phyloP scores from a whole-genome alignment of 2,329 filamentous ascomycete genomes.

The Fusarium sp. region DNA sequence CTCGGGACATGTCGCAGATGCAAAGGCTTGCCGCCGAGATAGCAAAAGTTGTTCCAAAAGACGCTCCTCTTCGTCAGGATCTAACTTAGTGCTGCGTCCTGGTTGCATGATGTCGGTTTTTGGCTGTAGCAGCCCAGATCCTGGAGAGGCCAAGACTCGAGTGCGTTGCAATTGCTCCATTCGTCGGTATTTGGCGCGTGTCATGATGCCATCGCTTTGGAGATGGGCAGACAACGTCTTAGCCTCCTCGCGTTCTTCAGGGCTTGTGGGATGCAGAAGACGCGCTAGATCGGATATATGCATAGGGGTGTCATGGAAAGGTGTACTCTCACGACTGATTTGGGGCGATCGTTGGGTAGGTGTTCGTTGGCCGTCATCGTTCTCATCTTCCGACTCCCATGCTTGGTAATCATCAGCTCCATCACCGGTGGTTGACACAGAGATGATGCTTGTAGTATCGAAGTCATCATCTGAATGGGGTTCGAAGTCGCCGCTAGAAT shows the following conservation, averaged over 20 bases:
- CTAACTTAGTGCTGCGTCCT: constrained; percentile 57
- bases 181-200: constrained; percentile 80
- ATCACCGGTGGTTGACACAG: constrained; percentile 60
- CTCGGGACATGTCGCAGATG: constrained; percentile 23
- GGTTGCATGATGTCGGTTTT: constrained; percentile 18
- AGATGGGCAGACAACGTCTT: constrained; percentile 85
- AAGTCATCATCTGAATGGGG: constrained; percentile 69
- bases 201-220: constrained; percentile 77
- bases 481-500: constrained; percentile 83
- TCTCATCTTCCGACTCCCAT: constrained; percentile 61
- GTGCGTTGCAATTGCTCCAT: constrained; percentile 77
- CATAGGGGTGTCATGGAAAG: constrained; percentile 71
- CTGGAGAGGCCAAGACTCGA: constrained; percentile 64
- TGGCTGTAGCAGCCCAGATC: constrained; percentile 38
- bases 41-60: constrained; percentile 72
- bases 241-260: constrained; percentile 84
- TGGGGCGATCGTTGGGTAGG: constrained; percentile 76
- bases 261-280: constrained; percentile 82
- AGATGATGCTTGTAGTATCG: constrained; percentile 86
- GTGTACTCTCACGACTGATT: constrained; percentile 64
- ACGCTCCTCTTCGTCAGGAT: constrained; percentile 69
- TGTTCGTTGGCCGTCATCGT: constrained; percentile 71
- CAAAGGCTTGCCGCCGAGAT: constrained; percentile 57
- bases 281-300: constrained; percentile 78
- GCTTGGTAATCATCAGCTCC: constrained; percentile 59